Evolutionary conservation across 495 filamentous ascomycete species (phyloP).

Genomic region (Penicillium roqueforti): DNA sequence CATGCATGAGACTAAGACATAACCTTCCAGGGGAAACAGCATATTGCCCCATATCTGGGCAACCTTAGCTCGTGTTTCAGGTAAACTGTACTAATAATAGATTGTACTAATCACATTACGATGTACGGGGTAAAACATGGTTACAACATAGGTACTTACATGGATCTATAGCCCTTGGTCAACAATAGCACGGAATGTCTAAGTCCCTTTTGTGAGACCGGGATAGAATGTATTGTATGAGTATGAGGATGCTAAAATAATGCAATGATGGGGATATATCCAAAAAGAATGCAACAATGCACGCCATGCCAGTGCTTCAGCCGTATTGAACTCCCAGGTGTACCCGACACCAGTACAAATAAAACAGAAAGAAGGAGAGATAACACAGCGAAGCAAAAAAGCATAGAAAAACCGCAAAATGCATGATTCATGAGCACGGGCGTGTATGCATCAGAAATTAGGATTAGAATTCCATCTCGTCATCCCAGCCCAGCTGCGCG

Average conservation of each 20-base stretch:
- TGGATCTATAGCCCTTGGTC: no score
- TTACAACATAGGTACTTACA: no score
- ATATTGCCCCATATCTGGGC: no score
- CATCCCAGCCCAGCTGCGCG: conserved; percentile 73
- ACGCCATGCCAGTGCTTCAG: conserved; percentile 4
- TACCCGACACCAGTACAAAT: not conserved
- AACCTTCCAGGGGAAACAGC: no score
- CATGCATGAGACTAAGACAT: no score
- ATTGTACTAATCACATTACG: no score
- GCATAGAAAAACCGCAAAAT: not conserved
- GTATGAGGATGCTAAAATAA: conserved; percentile 2
- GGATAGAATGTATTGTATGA: not conserved
- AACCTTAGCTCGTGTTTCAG: no score
- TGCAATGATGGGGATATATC: conserved; percentile 2
- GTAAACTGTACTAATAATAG: no score
- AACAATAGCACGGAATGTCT: not conserved
- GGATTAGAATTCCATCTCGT: conserved; percentile 46
- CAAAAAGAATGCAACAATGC: not conserved
- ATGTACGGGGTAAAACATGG: no score
- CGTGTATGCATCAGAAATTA: conserved; percentile 9
- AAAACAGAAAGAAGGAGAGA: not conserved
- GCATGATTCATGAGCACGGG: conserved; percentile 1
- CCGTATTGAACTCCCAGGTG: conserved; percentile 1
- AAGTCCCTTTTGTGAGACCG: not conserved
- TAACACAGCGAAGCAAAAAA: not conserved